A percentile compares a stretch with the other conserved stretches of the same genome.
phyloP scores from a whole-genome alignment of 176 grass and related monocot species.

The Musa troglodytarum region DNA sequence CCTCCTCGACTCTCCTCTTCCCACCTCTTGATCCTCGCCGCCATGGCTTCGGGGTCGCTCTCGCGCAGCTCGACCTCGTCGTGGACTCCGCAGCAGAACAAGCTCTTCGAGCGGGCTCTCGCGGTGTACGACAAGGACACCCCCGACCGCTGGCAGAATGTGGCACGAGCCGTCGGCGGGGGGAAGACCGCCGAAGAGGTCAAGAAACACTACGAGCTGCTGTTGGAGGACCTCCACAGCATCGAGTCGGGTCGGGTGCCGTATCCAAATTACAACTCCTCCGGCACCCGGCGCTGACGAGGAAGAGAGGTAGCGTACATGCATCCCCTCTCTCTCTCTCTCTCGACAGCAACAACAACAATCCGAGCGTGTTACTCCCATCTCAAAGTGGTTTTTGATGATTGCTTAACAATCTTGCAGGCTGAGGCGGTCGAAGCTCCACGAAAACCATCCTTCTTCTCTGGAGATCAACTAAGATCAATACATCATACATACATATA shows the following conservation, averaged over 20 bases:
- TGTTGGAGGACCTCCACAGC: background rate
- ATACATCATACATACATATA: too few species aligned
- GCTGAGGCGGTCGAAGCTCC: too few species aligned
- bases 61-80: background rate
- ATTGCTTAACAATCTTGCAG: too few species aligned
- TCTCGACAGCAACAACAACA: too few species aligned
- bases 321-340: too few species aligned
- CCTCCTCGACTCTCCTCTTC: background rate
- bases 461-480: too few species aligned
- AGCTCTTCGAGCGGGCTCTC: constrained; percentile 7
- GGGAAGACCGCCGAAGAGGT: background rate
- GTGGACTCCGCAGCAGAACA: constrained; percentile 1
- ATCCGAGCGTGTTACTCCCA: too few species aligned
- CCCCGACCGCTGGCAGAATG: constrained; percentile 3
- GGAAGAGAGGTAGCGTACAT: background rate
- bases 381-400: too few species aligned
- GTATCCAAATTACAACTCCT: constrained; percentile 1
- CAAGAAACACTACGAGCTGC: constrained; percentile 8
- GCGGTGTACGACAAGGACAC: constrained; percentile 9
- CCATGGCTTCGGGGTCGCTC: background rate
- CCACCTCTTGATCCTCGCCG: too few species aligned
- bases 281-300: background rate
- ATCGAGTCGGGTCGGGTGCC: constrained; percentile 2
- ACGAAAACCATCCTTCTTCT: too few species aligned
- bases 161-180: background rate